Percentiles rank a stretch among this genome's conserved stretches.
Evolutionary conservation across 2,329 filamentous ascomycete genomes (phyloP).

Genomic region (Monilinia aucupariae): DNA sequence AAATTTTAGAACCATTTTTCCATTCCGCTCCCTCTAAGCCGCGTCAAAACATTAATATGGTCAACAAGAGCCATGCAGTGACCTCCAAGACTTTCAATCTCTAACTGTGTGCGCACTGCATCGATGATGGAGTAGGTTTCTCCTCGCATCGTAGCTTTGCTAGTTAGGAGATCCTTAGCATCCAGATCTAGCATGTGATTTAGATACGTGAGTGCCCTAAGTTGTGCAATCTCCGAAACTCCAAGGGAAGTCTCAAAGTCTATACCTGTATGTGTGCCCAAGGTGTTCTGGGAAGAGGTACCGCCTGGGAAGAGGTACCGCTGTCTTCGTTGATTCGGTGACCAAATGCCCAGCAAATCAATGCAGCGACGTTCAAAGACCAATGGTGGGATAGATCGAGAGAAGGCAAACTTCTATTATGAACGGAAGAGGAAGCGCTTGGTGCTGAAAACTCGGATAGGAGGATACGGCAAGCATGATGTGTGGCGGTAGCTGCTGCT

Average conservation of each 20-base stretch:
- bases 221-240: slow-evolving; percentile 11
- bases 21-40: slow-evolving; percentile 43
- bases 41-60: slow-evolving; percentile 47
- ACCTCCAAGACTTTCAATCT: slow-evolving; percentile 45
- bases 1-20: slow-evolving; percentile 40
- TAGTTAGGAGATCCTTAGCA: slow-evolving; percentile 38
- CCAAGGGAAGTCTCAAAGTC: neutral
- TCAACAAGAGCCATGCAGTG: slow-evolving; percentile 49
- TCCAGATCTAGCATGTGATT: slow-evolving; percentile 40
- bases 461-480: slow-evolving; percentile 49
- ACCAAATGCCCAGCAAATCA: slow-evolving; percentile 56
- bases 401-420: slow-evolving; percentile 2
- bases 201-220: slow-evolving; percentile 34
- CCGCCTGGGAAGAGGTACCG: neutral
- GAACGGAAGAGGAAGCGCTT: neutral
- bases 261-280: neutral
- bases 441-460: slow-evolving; percentile 40
- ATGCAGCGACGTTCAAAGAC: slow-evolving; percentile 51
- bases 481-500: slow-evolving; percentile 42
- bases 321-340: slow-evolving; percentile 30
- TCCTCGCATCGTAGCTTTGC: slow-evolving; percentile 37
- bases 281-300: neutral
- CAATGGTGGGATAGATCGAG: slow-evolving; percentile 46
- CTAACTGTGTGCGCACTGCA: slow-evolving; percentile 44
- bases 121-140: slow-evolving; percentile 45